These are phyloP conservation scores for Colletotrichum higginsianum DNA, from an alignment of 2,329 filamentous ascomycete genomes.

Conservation along the genomic window DNA sequence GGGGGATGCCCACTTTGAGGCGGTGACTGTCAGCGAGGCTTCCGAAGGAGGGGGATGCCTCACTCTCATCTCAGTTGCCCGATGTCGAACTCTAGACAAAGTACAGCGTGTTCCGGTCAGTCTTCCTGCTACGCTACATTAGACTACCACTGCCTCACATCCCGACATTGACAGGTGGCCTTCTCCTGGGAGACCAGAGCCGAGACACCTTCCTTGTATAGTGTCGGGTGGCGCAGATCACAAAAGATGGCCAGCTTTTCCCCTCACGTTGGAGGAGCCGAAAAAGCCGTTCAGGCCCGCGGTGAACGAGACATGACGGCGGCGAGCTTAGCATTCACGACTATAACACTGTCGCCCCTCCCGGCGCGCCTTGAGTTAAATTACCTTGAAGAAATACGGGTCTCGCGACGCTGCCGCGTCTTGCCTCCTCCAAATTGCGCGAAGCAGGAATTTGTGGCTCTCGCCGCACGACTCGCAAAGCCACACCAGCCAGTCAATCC, in stretches of 20 bases:
- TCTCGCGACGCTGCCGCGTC: constrained; percentile 33
- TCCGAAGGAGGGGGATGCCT: background rate
- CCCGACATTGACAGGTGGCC: constrained; percentile 28
- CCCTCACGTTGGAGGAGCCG: background rate
- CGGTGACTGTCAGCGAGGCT: constrained; percentile 22
- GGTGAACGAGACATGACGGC: constrained; percentile 24
- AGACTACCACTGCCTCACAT: constrained; percentile 19
- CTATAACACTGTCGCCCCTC: constrained; percentile 29
- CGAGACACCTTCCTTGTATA: background rate
- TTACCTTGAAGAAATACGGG: constrained; percentile 27
- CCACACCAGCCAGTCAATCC: constrained; percentile 37
- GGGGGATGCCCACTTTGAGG: constrained; percentile 9
- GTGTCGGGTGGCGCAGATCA: constrained; percentile 1
- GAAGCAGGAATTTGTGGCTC: constrained; percentile 37
- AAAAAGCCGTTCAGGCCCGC: constrained; percentile 19
- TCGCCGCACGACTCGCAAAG: constrained; percentile 36
- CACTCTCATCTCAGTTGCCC: constrained; percentile 29
- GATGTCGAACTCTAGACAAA: constrained; percentile 32
- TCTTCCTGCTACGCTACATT: background rate
- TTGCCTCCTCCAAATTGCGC: constrained; percentile 25
- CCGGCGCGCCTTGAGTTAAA: constrained; percentile 35
- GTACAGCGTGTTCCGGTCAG: background rate
- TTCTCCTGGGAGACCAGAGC: constrained; percentile 7
- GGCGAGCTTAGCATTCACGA: constrained; percentile 17
- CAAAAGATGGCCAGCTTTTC: constrained; percentile 8